Conservation (phyloP, 768 basidiomycete genomes). For the Scleroderma bovista region DNA sequence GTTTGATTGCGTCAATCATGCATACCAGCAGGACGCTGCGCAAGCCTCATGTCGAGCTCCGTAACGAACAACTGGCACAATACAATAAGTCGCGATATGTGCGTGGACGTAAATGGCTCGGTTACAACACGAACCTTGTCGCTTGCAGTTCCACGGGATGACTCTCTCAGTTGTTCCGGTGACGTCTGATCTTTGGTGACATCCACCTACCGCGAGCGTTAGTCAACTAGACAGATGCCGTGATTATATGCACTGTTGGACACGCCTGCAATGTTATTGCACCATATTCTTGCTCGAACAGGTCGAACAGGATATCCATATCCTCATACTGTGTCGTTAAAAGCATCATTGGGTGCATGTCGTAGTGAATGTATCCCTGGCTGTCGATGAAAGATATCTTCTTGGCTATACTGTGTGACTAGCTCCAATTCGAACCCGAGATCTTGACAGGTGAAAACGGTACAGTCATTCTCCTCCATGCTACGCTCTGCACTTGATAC, state of each 20-base stretch:
- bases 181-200: constrained; percentile 96
- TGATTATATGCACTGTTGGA: constrained; percentile 47
- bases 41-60: constrained; percentile 84
- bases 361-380: constrained; percentile 44
- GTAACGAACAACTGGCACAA: constrained; percentile 77
- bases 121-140: constrained; percentile 63
- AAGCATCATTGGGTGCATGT: neutral
- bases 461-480: constrained; percentile 96
- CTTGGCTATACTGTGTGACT: constrained; percentile 73
- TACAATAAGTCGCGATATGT: neutral
- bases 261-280: constrained; percentile 92
- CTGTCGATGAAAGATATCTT: constrained; percentile 97
- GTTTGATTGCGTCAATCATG: constrained; percentile 84
- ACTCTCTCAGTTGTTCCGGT: constrained; percentile 83
- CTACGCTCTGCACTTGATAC: constrained; percentile 72
- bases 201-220: constrained; percentile 57
- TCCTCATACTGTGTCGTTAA: constrained; percentile 64
- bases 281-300: constrained; percentile 75
- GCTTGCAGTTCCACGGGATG: constrained; percentile 86
- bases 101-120: neutral
- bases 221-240: neutral
- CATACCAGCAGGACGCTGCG: constrained; percentile 66
- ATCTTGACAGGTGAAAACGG: constrained; percentile 84
- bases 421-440: constrained; percentile 85
- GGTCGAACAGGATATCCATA: constrained; percentile 75